Evolutionary conservation across 805 yeast genomes (phyloP).

Genomic region (Starmerella apis): DNA sequence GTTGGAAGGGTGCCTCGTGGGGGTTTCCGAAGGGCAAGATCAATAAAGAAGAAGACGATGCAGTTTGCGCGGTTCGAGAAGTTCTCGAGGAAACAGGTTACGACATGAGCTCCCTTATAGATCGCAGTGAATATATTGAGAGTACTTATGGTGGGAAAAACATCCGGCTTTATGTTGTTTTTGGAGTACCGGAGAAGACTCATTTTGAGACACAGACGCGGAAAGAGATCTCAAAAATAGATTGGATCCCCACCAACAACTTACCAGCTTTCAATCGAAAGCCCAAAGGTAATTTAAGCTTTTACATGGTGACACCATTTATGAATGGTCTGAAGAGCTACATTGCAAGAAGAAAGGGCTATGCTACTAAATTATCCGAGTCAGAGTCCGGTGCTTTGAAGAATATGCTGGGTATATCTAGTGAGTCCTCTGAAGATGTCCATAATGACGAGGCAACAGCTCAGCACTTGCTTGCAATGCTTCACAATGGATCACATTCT

Average conservation of each 20-base stretch:
- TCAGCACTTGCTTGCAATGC: conserved; percentile 17
- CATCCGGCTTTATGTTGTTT: conserved; percentile 67
- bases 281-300: conserved; percentile 19
- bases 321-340: conserved; percentile 30
- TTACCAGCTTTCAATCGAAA: conserved; percentile 22
- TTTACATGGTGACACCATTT: conserved; percentile 34
- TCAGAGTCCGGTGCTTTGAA: conserved; percentile 29
- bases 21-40: conserved; percentile 96
- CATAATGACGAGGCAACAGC: conserved; percentile 18
- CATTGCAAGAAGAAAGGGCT: conserved; percentile 27
- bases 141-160: conserved; percentile 74
- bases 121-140: conserved; percentile 66
- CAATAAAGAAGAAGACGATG: conserved; percentile 81
- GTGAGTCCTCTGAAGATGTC: conserved; percentile 6
- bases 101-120: conserved; percentile 58
- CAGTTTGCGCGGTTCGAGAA: conserved; percentile 83
- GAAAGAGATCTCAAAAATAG: conserved; percentile 73
- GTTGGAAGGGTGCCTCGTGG: conserved; percentile 74
- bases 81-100: conserved; percentile 89
- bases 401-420: conserved; percentile 27
- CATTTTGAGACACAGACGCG: conserved; percentile 73
- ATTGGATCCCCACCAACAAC: conserved; percentile 45
- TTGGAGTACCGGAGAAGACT: conserved; percentile 65
- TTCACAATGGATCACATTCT: conserved; percentile 5
- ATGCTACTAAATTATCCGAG: conserved; percentile 25